These are phyloP conservation scores for Helicostylum pulchrum DNA, from an alignment of 192 early-diverging fungal species.

Conservation along the genomic window DNA sequence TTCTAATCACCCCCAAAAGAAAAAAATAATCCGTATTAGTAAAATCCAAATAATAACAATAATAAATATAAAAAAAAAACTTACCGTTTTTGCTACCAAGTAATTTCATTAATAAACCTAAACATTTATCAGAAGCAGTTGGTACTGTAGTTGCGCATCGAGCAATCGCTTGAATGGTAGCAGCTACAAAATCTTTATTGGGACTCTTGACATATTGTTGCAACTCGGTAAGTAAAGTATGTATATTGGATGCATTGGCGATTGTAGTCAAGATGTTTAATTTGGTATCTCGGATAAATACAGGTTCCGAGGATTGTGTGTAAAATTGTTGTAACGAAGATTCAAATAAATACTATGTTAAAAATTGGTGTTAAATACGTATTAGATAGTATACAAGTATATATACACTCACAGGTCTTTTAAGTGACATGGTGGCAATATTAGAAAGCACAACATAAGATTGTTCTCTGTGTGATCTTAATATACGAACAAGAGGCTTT, in stretches of 20 bases:
- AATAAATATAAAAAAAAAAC: conserved; percentile 25
- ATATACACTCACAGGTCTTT: conserved; percentile 47
- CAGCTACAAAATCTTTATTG: conserved; percentile 62
- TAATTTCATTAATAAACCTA: conserved; percentile 54
- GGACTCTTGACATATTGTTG: conserved; percentile 70
- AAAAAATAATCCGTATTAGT: not conserved
- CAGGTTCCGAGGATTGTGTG: conserved; percentile 72
- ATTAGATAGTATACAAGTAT: not conserved
- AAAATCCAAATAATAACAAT: too few relatives aligned
- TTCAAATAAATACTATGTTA: conserved; percentile 57
- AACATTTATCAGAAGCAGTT: conserved; percentile 50
- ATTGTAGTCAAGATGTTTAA: conserved; percentile 78
- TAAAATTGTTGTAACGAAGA: conserved; percentile 78
- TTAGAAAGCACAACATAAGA: conserved; percentile 76
- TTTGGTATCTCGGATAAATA: conserved; percentile 77
- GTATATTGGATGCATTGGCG: conserved; percentile 65
- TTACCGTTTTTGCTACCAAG: conserved; percentile 57
- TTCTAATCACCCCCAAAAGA: conserved; percentile 44
- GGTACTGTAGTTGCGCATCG: conserved; percentile 57
- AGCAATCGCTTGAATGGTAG: conserved; percentile 62
- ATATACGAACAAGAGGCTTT: conserved; percentile 73
- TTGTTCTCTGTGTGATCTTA: conserved; percentile 71
- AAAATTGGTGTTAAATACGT: not conserved
- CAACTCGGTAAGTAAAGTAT: conserved; percentile 68
- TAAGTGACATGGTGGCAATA: conserved; percentile 69